These are phyloP conservation scores for Candida sithepensis DNA, from an alignment of 805 yeast species.

Conservation along the genomic window DNA sequence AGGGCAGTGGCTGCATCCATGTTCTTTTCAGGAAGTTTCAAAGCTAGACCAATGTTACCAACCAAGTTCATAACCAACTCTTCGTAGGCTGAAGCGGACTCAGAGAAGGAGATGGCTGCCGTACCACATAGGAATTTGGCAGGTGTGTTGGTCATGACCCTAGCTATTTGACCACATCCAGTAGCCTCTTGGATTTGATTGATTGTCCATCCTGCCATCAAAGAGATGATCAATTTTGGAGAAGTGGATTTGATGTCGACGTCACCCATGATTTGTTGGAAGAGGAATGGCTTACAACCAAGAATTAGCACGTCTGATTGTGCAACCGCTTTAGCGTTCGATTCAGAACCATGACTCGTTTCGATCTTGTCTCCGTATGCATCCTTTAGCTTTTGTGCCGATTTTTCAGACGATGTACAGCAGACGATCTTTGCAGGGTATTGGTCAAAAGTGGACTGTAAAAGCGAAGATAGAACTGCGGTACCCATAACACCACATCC, in stretches of 20 bases:
- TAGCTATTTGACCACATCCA: conserved; percentile 59
- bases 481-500: conserved; percentile 98
- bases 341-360: conserved; percentile 41
- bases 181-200: conserved; percentile 45
- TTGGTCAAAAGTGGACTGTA: conserved; percentile 46
- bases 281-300: conserved; percentile 87
- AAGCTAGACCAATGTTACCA: conserved; percentile 62
- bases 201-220: conserved; percentile 92
- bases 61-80: conserved; percentile 51
- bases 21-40: conserved; percentile 78
- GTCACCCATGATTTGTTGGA: conserved; percentile 50
- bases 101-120: conserved; percentile 82
- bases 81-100: conserved; percentile 41
- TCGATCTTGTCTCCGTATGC: conserved; percentile 52
- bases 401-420: conserved; percentile 59
- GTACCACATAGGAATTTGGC: conserved; percentile 90
- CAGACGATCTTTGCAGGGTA: conserved; percentile 73
- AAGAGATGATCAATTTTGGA: conserved; percentile 52
- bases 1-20: conserved; percentile 96
- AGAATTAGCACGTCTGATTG: conserved; percentile 69
- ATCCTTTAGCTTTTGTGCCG: conserved; percentile 45
- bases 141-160: conserved; percentile 99
- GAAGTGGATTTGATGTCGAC: conserved; percentile 42
- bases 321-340: conserved; percentile 56
- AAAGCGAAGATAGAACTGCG: conserved; percentile 79